Evolutionary conservation across 1,139 yeast genomes (phyloP), one percentile per base, ranked within the genome.

Genomic region (Entelexis sorbosivorans): DNA sequence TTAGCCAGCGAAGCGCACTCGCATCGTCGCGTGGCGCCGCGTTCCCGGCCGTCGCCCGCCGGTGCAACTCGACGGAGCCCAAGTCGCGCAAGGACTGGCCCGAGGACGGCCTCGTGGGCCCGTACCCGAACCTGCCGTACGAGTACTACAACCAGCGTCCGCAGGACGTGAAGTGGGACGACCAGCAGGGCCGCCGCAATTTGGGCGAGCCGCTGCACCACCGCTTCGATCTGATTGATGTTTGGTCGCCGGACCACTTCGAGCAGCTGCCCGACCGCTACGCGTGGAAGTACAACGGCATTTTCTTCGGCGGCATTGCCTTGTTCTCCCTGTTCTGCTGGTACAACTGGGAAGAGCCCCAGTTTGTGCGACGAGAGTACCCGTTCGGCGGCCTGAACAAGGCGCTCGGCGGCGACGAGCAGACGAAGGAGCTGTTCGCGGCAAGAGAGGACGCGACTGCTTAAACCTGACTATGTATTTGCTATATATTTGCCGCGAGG

Each of bases 241-340:
- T 84, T 73, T 86, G 95, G 95, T 79, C 95, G 13, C 94, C 95
- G 19, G 94, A 85, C 63, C 76, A 80, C 63, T 80, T 73, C 65
- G 79, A 79, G 61, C 66, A 72, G 47, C 83, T 79, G 43, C 70
- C 77, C 38, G 82, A 83, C 66, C 66, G 69, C 53, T 73, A 78
- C 40, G 95, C 95, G 2, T 66, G 81, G 52, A 73, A 71, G 58
- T 69, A 71, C 62, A 69, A 73, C 53, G 58, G 65, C 36, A 68
- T 74, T 35, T 82, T 82, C 67, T 77, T 82, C 61, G 75, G 75
- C 11, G 69, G 72, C 45, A 64, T 84, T 51, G 73, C 75, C 48
- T 75, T 75, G 1, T 75, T 82, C 64, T 79, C 78, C 40, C 74
- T 74, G 33, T 58, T 72, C 35, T 71, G 82, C 60, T 75, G 76